Evolutionary conservation across 78 protist genomes (phyloP), one percentile per base, ranked within the genome.

Genomic region (slime mould (Dictyostelium discoideum)): DNA sequence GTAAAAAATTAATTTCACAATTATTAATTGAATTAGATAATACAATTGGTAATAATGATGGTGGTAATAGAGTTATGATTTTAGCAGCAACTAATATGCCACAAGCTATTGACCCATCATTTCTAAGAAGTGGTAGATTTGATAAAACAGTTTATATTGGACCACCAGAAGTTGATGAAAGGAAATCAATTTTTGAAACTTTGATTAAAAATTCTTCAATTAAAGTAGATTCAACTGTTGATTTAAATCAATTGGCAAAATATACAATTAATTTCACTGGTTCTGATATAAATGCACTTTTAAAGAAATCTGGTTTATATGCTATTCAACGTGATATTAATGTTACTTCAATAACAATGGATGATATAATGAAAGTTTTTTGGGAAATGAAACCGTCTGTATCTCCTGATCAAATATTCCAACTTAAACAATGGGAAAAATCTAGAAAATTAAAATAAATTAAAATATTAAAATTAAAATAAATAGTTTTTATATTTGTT

Each of bases 21-120:
- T 40, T 99, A 26, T 98, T 99, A n/a, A 99, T 99, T 6, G 99
- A 99, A 97, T 97, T 99, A 98, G 99, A 99, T 86, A 99, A 99
- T 72, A 82, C 98, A 84, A 42, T 78, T 40, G 79, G 79, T 32
- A 32, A 46, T 29, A 98, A 99, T 96, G 20, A 88, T 44, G 22
- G 11, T 48, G 97, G 87, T 98, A 98, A 96, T 72, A 99, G 99
- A 72, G 99, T 99, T 94, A 98, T 99, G 78, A 99, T 99, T 93
- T 98, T 99, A 80, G 99, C 99, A 3, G 99, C 99, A 13, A 99
- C 99, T 40, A 99, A 99, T 98, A 72, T 99, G 14, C 99, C 99
- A 26, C 99, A 99, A 87, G 98, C 99, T 72, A 97, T 99, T 92
- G 99, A 99, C 85, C 98, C 99, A 5, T 99, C 99, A 37, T 67